Conservation (phyloP, 2,329 filamentous ascomycete species). For the Aspergillus quadricinctus region DNA sequence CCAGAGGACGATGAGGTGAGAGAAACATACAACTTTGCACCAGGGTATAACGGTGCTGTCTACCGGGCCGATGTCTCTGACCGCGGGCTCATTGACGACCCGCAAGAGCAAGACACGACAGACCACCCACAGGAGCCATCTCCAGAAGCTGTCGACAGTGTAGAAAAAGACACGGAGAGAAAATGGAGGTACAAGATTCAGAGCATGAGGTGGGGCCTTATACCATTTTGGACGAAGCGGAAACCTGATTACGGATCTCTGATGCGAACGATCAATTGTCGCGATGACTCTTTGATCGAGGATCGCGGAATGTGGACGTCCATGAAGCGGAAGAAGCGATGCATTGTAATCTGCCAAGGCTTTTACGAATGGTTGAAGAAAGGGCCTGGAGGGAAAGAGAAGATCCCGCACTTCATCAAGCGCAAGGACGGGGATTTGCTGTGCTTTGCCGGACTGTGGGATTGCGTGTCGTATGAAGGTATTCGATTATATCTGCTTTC, state of each 20-base stretch:
- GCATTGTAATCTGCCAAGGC: slow-evolving; percentile 81
- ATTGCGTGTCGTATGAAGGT: slow-evolving; percentile 78
- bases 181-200: slow-evolving; percentile 67
- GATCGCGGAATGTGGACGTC: slow-evolving; percentile 82
- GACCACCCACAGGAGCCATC: background rate
- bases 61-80: slow-evolving; percentile 72
- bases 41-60: slow-evolving; percentile 77
- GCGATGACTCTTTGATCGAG: slow-evolving; percentile 75
- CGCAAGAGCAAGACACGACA: slow-evolving; percentile 38
- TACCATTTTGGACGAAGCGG: slow-evolving; percentile 90
- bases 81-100: slow-evolving; percentile 37
- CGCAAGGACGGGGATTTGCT: slow-evolving; percentile 77
- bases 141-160: background rate
- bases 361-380: slow-evolving; percentile 97
- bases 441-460: slow-evolving; percentile 90
- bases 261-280: slow-evolving; percentile 91
- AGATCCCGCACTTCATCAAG: slow-evolving; percentile 78
- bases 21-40: slow-evolving; percentile 89
- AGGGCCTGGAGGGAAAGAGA: slow-evolving; percentile 65
- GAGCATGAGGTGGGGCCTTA: slow-evolving; percentile 91
- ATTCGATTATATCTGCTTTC: slow-evolving; percentile 1
- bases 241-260: slow-evolving; percentile 71
- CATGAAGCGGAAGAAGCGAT: slow-evolving; percentile 87
- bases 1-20: slow-evolving; percentile 67
- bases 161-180: background rate